Percentiles rank a stretch among this genome's conserved stretches.
phyloP scores from a whole-genome alignment of 768 basidiomycete genomes.

The Goffeauzyma gilvescens region DNA sequence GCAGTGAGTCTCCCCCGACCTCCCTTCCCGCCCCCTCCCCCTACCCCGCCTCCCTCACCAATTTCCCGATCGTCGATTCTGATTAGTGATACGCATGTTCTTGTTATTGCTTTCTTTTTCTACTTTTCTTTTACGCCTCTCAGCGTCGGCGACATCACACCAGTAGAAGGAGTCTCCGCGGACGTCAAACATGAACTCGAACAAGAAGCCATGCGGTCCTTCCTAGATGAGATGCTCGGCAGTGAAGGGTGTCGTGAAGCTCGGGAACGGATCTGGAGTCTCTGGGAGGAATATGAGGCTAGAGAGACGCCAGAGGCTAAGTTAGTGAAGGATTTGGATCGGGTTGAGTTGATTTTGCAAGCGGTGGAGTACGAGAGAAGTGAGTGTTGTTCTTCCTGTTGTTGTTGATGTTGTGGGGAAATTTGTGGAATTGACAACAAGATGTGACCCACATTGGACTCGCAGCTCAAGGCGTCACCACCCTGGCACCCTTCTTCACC shows the following conservation, averaged over 20 bases:
- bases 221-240: slow-evolving; percentile 66
- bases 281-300: slow-evolving; percentile 33
- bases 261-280: slow-evolving; percentile 21
- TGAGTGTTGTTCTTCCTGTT: slow-evolving; percentile 12
- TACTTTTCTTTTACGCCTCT: neutral
- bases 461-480: slow-evolving; percentile 25
- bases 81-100: neutral
- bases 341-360: slow-evolving; percentile 30
- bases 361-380: slow-evolving; percentile 33
- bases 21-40: too few species aligned
- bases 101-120: too few species aligned
- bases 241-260: slow-evolving; percentile 26
- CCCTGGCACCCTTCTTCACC: slow-evolving; percentile 24
- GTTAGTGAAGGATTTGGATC: slow-evolving; percentile 33
- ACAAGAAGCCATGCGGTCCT: slow-evolving; percentile 77
- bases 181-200: slow-evolving; percentile 45
- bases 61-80: too few species aligned
- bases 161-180: slow-evolving; percentile 66
- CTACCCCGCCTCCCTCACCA: too few species aligned
- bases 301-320: slow-evolving; percentile 32
- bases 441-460: too few species aligned
- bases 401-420: too few species aligned
- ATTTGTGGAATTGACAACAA: too few species aligned
- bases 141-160: slow-evolving; percentile 80
- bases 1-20: slow-evolving; percentile 39